phyloP scores from a whole-genome alignment of 2,329 filamentous ascomycete genomes.

The Xylogone sp. region DNA sequence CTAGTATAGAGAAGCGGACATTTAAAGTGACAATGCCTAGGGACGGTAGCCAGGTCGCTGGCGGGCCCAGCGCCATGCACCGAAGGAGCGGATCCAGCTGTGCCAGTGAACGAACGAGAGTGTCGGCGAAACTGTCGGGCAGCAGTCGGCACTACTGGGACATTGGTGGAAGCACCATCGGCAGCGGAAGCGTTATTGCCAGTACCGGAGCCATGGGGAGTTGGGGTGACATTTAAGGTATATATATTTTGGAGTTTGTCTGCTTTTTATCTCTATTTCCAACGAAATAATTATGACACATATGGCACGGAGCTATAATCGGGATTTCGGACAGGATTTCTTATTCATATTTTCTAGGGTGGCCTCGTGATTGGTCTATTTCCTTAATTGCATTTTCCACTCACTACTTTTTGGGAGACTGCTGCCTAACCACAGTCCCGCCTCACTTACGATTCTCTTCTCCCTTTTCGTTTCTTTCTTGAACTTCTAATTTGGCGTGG shows the following conservation, averaged over 20 bases:
- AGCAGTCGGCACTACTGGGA: constrained; percentile 91
- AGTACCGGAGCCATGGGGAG: constrained; percentile 66
- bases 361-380: too few relatives aligned
- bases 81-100: constrained; percentile 59
- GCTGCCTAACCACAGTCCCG: too few relatives aligned
- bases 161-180: constrained; percentile 69
- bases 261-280: background rate
- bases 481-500: too few relatives aligned
- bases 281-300: background rate
- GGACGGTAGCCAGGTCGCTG: constrained; percentile 38
- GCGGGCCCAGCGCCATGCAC: constrained; percentile 43
- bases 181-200: constrained; percentile 68
- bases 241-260: background rate
- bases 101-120: constrained; percentile 79
- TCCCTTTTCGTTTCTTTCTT: too few relatives aligned
- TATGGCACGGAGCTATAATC: too few relatives aligned
- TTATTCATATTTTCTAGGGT: too few relatives aligned
- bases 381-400: too few relatives aligned
- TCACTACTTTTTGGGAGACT: too few relatives aligned
- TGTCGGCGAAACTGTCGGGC: constrained; percentile 55
- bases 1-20: constrained; percentile 44
- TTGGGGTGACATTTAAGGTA: constrained; percentile 67
- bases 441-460: too few relatives aligned
- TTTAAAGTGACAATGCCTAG: constrained; percentile 50
- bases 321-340: too few relatives aligned